These are phyloP conservation scores for Talaromyces verruculosus DNA, from an alignment of 2,329 filamentous ascomycete genomes.

Conservation along the genomic window DNA sequence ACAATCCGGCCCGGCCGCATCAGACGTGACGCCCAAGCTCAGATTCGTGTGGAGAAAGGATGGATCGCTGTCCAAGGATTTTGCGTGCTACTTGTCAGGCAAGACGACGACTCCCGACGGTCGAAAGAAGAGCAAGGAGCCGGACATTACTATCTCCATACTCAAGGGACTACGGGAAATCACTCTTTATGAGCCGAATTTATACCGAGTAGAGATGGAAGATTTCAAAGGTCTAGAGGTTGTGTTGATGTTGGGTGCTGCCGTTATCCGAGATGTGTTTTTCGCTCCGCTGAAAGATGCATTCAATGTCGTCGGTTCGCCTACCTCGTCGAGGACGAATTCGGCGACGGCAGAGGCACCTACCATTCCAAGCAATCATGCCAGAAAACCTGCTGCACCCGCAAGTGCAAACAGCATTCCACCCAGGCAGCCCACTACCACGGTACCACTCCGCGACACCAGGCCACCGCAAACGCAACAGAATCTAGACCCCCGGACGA, in stretches of 20 bases:
- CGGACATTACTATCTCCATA: constrained; percentile 91
- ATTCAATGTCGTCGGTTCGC: constrained; percentile 64
- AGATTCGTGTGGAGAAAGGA: constrained; percentile 89
- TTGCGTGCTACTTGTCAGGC: constrained; percentile 84
- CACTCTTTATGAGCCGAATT: constrained; percentile 90
- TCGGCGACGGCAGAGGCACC: not conserved
- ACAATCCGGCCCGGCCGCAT: constrained; percentile 59
- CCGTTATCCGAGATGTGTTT: constrained; percentile 63
- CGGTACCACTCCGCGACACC: constrained; percentile 26
- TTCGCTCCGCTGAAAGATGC: constrained; percentile 66
- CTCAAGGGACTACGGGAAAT: constrained; percentile 74
- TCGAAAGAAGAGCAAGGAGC: constrained; percentile 78
- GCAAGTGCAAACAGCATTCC: not conserved
- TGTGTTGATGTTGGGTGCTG: constrained; percentile 63
- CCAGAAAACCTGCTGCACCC: not conserved
- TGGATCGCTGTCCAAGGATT: constrained; percentile 78
- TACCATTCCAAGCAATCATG: not conserved
- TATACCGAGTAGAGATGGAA: constrained; percentile 86
- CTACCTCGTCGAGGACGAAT: constrained; percentile 23
- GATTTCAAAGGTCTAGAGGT: constrained; percentile 92
- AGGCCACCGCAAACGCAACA: constrained; percentile 31
- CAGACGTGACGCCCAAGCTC: constrained; percentile 65
- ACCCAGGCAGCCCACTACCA: constrained; percentile 29
- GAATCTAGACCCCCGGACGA: constrained; percentile 49
- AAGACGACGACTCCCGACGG: constrained; percentile 63